Base-by-base conservation (phyloP, 192 early-diverging fungal species). In the Helicostylum pulchrum region DNA sequence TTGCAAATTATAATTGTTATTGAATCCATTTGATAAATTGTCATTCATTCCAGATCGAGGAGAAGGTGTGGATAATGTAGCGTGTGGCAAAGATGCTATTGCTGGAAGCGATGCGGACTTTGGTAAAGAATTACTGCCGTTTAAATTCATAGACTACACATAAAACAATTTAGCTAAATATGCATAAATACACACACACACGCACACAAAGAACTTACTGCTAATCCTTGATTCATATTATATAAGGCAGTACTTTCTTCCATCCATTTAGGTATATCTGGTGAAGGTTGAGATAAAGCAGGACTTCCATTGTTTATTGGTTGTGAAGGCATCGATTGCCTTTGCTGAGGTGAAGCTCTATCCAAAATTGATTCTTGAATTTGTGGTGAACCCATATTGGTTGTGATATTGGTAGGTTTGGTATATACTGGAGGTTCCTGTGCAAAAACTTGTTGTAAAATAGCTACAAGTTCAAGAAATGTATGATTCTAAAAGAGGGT, bases 341-440 rank as follows among this genome's bases (percentile, higher is more conserved):
- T 53, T 50, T 46, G 36, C 12, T 17, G 55, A 39, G 50, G 53
- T 20, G 19, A 45, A 14, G 51, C 7, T 47, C 21, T 68, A 21
- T 50, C 54, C 48, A 62, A 39, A 39, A 26, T 65, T 58, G 49
- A 68, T 54, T 50, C 71, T 67, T 53, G 78, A 70, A 32, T 74
- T 61, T 19, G 61, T 43, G 67, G 67, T 9, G 67, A 48, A 17
- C 59, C 23, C 51, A 73, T 39, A 36, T 64, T 53, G 61, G 62
- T 52, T 67, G 73, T 50, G 32, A 62, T 60, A 26, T 26, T 62
- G 76, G 67, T 78, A 39, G 77, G 71, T 52, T 81, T 81, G 26
- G 82, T 82, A 60, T 87, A 88, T 4, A 94, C 89, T n/a, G 92
- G 92, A 42, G 92, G 90, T 55, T 91, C 90, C 50, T 76, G 67